phyloP scores from a whole-genome alignment of 2,329 filamentous ascomycete species.

The Dryadomyces quercus-mongolicae region DNA sequence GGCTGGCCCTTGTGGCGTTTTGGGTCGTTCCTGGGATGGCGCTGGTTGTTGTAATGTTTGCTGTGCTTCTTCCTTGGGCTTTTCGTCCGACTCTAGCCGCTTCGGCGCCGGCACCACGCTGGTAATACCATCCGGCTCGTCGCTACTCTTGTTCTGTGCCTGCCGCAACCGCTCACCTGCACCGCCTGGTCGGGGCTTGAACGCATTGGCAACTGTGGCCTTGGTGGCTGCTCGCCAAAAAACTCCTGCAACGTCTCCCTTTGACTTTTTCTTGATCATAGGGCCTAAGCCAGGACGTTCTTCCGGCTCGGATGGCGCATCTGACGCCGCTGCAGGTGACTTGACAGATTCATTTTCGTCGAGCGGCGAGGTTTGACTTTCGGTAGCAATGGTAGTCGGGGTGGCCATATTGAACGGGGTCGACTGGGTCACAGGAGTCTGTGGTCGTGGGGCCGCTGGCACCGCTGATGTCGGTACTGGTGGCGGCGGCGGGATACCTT shows the following conservation, averaged over 20 bases:
- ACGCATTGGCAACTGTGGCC: constrained; percentile 51
- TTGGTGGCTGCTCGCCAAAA: constrained; percentile 73
- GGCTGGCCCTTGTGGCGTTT: constrained; percentile 20
- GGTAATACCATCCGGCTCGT: constrained; percentile 80
- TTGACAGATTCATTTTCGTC: not conserved
- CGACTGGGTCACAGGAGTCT: constrained; percentile 6
- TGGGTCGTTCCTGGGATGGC: constrained; percentile 17
- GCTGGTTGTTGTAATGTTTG: constrained; percentile 10
- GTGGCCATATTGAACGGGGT: constrained; percentile 8
- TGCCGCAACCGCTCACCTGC: constrained; percentile 68
- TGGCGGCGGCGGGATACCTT: not conserved
- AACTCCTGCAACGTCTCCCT: constrained; percentile 59
- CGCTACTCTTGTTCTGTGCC: constrained; percentile 41
- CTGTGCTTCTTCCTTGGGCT: constrained; percentile 18
- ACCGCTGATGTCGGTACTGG: constrained; percentile 2
- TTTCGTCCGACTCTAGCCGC: constrained; percentile 28
- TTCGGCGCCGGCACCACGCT: constrained; percentile 73
- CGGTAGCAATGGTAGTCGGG: not conserved
- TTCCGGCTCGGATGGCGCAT: constrained; percentile 14
- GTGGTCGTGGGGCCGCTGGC: constrained; percentile 3
- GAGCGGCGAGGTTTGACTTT: not conserved
- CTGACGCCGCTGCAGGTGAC: constrained; percentile 5
- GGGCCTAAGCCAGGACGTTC: constrained; percentile 70
- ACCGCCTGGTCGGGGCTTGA: constrained; percentile 80
- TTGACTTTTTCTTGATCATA: constrained; percentile 73